Base-by-base conservation (phyloP, 345 rosid species). In the Euclidium syriacum region DNA sequence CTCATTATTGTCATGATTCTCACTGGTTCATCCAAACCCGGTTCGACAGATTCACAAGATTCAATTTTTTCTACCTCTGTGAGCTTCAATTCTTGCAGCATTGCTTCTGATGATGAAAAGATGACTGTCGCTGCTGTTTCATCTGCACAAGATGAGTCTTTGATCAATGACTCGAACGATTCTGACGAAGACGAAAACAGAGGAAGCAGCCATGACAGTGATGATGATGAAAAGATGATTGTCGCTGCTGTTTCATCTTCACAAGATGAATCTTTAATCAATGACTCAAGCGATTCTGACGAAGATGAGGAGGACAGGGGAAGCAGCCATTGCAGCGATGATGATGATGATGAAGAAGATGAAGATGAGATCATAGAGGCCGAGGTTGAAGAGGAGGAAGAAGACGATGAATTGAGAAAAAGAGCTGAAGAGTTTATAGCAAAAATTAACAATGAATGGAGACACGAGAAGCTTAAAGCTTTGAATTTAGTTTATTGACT, bases 341-440 rank as follows among this genome's bases (percentile, higher is more conserved):
- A 34, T 2, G 17, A 6, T 40, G 33, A 22, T 3, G 62, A 16
- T 4, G 73, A 63, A 1, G 63, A 44, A 0, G 73, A 69, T 0
- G 50, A 49, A 0, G 63, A 25, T 4, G 65, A 68, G 42, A 64
- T 19, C 26, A 33, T 2, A 10, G 55, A 29, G 7, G 14, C 4
- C 0, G 65, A 61, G 7, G 12, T 1, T 10, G 64, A 47, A 2
- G 71, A 38, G 0, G 78, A 71, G 5, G 73, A 58, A 16, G 72
- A 52, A 0, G 57, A 74, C 0, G 85, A 90, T 62, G 90, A 82
- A 48, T 55, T 85, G 51, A 78, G 79, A 54, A 84, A 58, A 70
- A 81, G 86, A 36, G 76, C 64, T 1, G 95, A 85, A 66, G 85
- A 80, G 33, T 84, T 88, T 17, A 88, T 84, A 16, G 71, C 72